Evolutionary conservation across 306 rosid species (phyloP), one percentile per base, ranked within the genome.

Genomic region (Hippophae rhamnoides): DNA sequence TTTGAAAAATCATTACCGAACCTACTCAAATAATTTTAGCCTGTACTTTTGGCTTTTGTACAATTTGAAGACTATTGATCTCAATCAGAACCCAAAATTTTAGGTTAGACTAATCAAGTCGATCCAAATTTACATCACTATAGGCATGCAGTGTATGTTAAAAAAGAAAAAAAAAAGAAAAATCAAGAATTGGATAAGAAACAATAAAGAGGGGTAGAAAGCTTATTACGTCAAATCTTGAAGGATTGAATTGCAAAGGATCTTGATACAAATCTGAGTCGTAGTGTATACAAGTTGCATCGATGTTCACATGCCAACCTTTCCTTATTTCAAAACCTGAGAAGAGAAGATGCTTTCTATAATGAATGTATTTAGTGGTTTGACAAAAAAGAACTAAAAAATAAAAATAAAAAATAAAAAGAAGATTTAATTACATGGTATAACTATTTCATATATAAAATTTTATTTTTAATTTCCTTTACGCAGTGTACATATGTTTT

Each of bases 301-400:
- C 95, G 7, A 86, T 65, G 78, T 86, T 81, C 52, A 75, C 86
- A 45, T 83, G 87, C 90, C 95, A 86, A 14, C 95, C 95, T 74
- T 78, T 78, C 79, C 73, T 81, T 74, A 83, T 74, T 47, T 76
- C 67, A 70, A 74, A 61, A 55, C 90, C 87, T 86, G 85, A 72
- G 47, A 56, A 31, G 38, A 31, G 38, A 31, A 31, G 38, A 4
- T 31, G 5, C 0, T 31, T 31, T 31, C 38, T 31, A 31, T 31
- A 31, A 4, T 31, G 38, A 31, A 31, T 31, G 38, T 31, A 31
- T 31, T n/a, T 49, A 49, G 0, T 13, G 12, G 8, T 47, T 47
- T 47, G 49, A 7, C 13, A 13, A 47, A 47, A 31, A 57, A 5
- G 10, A 25, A 11, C 23, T n/a, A n/a, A n/a, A 58, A n/a, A 26